Evolutionary conservation across 75 land plant genomes (phyloP).

Genomic region (Selaginella tamariscina): DNA sequence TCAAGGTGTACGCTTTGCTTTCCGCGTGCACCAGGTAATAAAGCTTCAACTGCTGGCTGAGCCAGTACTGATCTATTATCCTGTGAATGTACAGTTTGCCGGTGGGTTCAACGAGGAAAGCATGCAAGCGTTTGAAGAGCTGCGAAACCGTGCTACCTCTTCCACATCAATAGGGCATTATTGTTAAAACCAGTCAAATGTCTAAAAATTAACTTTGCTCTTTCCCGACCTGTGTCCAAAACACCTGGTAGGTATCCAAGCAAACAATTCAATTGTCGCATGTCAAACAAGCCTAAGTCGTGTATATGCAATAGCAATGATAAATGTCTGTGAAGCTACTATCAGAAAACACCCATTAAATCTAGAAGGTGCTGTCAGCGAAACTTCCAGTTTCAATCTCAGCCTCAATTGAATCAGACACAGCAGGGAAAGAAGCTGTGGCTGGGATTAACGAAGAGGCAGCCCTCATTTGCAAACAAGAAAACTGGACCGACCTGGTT

Average conservation of each 20-base stretch:
- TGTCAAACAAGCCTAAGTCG: neutral
- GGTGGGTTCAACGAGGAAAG: conserved; percentile 90
- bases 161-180: too few relatives aligned
- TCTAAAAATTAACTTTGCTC: too few relatives aligned
- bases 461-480: too few relatives aligned
- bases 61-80: too few relatives aligned
- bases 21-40: conserved; percentile 66
- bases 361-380: conserved; percentile 1
- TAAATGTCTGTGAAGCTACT: neutral
- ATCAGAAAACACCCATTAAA: neutral
- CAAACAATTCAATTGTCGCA: too few relatives aligned
- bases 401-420: neutral
- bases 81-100: conserved; percentile 47
- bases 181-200: too few relatives aligned
- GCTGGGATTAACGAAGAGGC: conserved; percentile 3
- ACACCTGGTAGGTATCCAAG: too few relatives aligned
- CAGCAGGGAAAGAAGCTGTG: neutral
- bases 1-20: conserved; percentile 60
- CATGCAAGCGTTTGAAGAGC: conserved; percentile 73
- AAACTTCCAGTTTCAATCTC: neutral
- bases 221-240: too few relatives aligned
- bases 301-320: neutral
- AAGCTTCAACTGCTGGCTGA: too few relatives aligned
- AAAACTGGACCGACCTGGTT: too few relatives aligned
- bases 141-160: conserved; percentile 55